A percentile compares a stretch with the other conserved stretches of the same genome.
These are phyloP conservation scores for Starmerella vitae DNA, from an alignment of 805 yeast genomes.

Conservation along the genomic window DNA sequence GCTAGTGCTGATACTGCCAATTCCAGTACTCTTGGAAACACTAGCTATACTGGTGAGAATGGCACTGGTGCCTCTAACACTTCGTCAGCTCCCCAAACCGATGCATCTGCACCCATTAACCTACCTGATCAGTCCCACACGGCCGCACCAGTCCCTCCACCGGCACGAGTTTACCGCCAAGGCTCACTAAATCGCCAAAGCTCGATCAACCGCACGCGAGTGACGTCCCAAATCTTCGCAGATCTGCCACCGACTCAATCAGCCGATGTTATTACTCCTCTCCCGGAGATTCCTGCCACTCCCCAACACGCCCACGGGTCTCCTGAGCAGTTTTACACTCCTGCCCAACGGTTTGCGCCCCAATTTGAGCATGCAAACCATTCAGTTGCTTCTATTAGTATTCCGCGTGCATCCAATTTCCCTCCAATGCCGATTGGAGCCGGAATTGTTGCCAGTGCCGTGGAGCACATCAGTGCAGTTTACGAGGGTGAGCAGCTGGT, in stretches of 20 bases:
- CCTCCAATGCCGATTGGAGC: conserved; percentile 23
- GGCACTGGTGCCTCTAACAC: too few relatives aligned
- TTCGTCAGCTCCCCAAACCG: not conserved
- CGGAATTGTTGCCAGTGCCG: conserved; percentile 57
- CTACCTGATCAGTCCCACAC: not conserved
- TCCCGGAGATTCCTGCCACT: conserved; percentile 11
- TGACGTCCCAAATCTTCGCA: conserved; percentile 11
- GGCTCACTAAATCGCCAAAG: conserved; percentile 1
- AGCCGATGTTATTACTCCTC: conserved; percentile 4
- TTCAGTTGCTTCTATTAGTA: conserved; percentile 19
- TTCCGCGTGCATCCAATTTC: conserved; percentile 18
- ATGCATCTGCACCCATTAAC: too few relatives aligned
- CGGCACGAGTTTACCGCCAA: conserved; percentile 13
- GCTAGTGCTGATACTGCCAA: not conserved
- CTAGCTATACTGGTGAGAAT: too few relatives aligned
- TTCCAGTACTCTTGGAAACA: not conserved
- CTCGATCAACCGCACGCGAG: conserved; percentile 9
- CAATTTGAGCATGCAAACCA: conserved; percentile 19
- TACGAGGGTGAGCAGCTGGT: conserved; percentile 52
- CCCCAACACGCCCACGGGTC: conserved; percentile 4
- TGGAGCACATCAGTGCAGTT: conserved; percentile 70
- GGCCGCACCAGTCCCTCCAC: conserved; percentile 15
- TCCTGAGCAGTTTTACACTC: conserved; percentile 21
- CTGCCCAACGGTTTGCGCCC: conserved; percentile 17
- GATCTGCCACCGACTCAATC: conserved; percentile 7